A percentile compares a stretch with the other conserved stretches of the same genome.
Evolutionary conservation across 805 yeast genomes (phyloP).

Genomic region (Millerozyma acaciae): DNA sequence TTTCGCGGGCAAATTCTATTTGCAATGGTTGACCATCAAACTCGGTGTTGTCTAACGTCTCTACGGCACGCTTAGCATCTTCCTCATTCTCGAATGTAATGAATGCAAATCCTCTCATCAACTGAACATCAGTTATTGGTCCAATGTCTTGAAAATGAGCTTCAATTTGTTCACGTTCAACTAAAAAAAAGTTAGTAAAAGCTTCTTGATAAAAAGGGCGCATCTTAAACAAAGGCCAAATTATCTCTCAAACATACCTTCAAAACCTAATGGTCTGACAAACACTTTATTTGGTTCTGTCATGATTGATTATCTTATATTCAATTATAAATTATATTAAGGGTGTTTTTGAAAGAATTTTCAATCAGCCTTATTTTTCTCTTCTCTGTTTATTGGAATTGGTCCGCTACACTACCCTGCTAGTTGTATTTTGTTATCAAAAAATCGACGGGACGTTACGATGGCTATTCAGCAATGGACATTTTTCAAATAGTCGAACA

Average conservation of each 20-base stretch:
- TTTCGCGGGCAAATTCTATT: constrained; percentile 54
- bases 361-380: too few species aligned
- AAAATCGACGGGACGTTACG: too few species aligned
- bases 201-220: background rate
- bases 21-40: constrained; percentile 49
- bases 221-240: constrained; percentile 1
- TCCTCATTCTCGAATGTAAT: constrained; percentile 74
- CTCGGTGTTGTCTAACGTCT: constrained; percentile 41
- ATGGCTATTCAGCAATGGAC: too few species aligned
- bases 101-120: constrained; percentile 83
- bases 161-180: constrained; percentile 53
- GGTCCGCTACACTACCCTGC: too few species aligned
- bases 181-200: constrained; percentile 21
- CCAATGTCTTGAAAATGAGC: constrained; percentile 67
- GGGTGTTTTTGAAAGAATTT: too few species aligned
- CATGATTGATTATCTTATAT: constrained; percentile 6
- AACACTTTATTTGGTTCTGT: constrained; percentile 37
- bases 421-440: too few species aligned
- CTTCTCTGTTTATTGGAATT: too few species aligned
- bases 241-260: constrained; percentile 31
- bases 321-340: background rate
- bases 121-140: constrained; percentile 60
- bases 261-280: constrained; percentile 62
- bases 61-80: constrained; percentile 48
- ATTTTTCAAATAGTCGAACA: too few species aligned